Conservation (phyloP, 495 filamentous ascomycete species). For the Aspergillus asperescens region DNA sequence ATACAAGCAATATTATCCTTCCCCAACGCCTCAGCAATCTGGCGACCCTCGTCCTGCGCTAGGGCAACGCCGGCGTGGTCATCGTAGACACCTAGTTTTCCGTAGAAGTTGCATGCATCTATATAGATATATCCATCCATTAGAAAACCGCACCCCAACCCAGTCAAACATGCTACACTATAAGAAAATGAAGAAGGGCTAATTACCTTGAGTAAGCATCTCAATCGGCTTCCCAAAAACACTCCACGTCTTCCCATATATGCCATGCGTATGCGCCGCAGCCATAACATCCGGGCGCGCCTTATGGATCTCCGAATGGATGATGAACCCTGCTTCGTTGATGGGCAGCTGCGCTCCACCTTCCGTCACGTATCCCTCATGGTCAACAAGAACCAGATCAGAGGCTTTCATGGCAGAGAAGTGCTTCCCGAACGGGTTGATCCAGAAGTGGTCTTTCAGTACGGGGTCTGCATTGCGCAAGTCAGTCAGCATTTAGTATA, state of each 20-base stretch:
- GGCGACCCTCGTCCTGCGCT: conserved; percentile 54
- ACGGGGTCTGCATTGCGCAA: conserved; percentile 29
- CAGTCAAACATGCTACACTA: neutral
- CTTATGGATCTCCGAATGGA: conserved; percentile 53
- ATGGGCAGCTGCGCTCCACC: conserved; percentile 47
- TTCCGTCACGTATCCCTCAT: conserved; percentile 43
- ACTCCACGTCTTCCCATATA: conserved; percentile 45
- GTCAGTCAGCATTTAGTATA: neutral
- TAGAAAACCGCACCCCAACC: too few relatives aligned
- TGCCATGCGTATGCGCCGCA: conserved; percentile 45
- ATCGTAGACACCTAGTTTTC: conserved; percentile 47
- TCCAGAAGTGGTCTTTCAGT: conserved; percentile 58
- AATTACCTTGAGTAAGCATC: conserved; percentile 46
- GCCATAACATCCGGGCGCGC: conserved; percentile 48
- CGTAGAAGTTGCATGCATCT: conserved; percentile 57
- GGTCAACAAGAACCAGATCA: conserved; percentile 48
- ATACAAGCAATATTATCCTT: conserved; percentile 58
- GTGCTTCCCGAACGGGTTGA: conserved; percentile 58
- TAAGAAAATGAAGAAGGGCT: neutral
- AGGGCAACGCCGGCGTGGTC: conserved; percentile 54
- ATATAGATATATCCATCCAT: neutral
- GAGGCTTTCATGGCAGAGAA: conserved; percentile 49
- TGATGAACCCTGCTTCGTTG: conserved; percentile 67
- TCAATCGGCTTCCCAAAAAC: conserved; percentile 44
- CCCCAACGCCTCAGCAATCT: conserved; percentile 56